Evolutionary conservation across 2,329 filamentous ascomycete species (phyloP), one percentile per base, ranked within the genome.

Genomic region (Biscogniauxia sp.): DNA sequence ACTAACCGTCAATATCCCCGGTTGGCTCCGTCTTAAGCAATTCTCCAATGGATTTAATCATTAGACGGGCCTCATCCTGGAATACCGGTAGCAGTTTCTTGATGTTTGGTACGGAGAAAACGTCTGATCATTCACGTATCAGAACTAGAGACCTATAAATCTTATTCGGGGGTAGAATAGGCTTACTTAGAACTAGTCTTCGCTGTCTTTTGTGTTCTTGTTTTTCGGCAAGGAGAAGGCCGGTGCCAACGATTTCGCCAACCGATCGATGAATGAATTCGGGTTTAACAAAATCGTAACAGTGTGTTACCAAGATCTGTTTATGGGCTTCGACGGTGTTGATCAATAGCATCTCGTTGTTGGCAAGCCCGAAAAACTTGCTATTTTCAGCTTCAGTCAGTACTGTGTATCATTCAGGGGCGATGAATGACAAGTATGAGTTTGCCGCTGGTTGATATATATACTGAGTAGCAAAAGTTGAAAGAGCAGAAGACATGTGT

Each of bases 181-280:
- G 59, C 65, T 52, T 60, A 62, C 68, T 72, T 49, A 69, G 70
- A 20, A 79, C 62, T 53, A 74, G 62, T 19, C 67, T 73, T 45
- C 76, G 68, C 32, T 75, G 72, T 25, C 61, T 62, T 55, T 73
- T 73, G 55, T 78, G 76, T 45, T 72, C 68, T 17, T 73, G 70
- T 20, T 72, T 74, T 51, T 77, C 74, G 2, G 70, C 65, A 54
- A 78, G 77, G 2, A 75, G 70, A 6, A 79, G 68, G 1, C 76
- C 76, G 4, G 61, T 64, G 5, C 70, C 70, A 9, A 68, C 62
- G 45, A 72, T 68, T 53, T 69, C 68, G 17, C 64, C 67, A 1
- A 70, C 62, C 6, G 74, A 55, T 6, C 69, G 63, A 17, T 54
- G 59, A 45, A 71, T 71, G 55, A 70, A 72, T 13, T 61, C 56